These are phyloP conservation scores for Rosa chinensis DNA, from an alignment of 306 rosid genomes.

Conservation along the genomic window DNA sequence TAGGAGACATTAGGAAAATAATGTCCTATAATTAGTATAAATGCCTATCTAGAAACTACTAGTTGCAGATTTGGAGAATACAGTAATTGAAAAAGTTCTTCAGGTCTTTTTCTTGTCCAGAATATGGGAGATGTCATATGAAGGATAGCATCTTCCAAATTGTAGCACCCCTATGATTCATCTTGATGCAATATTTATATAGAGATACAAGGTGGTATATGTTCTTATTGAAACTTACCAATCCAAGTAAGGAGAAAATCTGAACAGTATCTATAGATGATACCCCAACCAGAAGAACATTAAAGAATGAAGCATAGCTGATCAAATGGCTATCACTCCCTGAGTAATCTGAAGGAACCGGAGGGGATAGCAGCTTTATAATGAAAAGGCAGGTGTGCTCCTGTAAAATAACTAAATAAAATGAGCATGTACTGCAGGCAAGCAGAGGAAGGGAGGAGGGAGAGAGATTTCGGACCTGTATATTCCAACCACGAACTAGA, in stretches of 20 bases:
- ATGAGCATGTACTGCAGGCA: background rate
- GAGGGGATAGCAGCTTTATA: slow-evolving; percentile 62
- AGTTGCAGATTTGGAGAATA: background rate
- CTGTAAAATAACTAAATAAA: slow-evolving; percentile 47
- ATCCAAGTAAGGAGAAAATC: slow-evolving; percentile 89
- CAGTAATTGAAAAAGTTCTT: background rate
- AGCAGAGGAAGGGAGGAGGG: background rate
- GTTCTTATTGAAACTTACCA: slow-evolving; percentile 54
- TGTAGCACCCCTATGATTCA: background rate
- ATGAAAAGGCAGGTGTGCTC: slow-evolving; percentile 67
- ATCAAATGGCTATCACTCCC: slow-evolving; percentile 74
- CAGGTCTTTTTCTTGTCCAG: background rate
- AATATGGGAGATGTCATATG: background rate
- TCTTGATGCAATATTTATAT: background rate
- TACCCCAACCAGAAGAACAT: slow-evolving; percentile 71
- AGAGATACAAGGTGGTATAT: background rate
- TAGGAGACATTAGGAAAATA: background rate
- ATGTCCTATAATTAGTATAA: background rate
- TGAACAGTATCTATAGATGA: slow-evolving; percentile 74
- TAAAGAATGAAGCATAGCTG: slow-evolving; percentile 71
- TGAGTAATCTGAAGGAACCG: slow-evolving; percentile 53
- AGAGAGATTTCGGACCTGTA: slow-evolving; percentile 56
- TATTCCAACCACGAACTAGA: slow-evolving; percentile 88
- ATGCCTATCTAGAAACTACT: background rate
- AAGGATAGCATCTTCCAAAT: background rate